Percentiles rank a stretch among this genome's conserved stretches.
Evolutionary conservation across 768 basidiomycete species (phyloP).

Genomic region (Galerina marginata): DNA sequence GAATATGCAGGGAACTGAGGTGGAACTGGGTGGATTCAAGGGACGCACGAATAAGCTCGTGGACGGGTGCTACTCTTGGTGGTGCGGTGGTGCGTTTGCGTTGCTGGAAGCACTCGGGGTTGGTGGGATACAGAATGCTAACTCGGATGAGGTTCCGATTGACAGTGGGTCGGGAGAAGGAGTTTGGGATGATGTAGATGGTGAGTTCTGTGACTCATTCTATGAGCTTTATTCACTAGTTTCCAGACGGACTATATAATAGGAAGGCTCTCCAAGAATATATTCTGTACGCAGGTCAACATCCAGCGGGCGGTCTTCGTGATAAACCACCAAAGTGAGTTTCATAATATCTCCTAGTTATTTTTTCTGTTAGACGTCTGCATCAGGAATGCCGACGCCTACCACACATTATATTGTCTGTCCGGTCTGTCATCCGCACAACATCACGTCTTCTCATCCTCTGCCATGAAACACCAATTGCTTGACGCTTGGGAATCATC

Average conservation of each 20-base stretch:
- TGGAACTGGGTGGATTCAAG: conserved; percentile 90
- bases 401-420: conserved; percentile 94
- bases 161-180: conserved; percentile 24
- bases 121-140: conserved; percentile 41
- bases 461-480: conserved; percentile 23
- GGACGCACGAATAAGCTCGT: conserved; percentile 98
- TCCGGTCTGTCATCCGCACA: conserved; percentile 90
- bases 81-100: conserved; percentile 90
- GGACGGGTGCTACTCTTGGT: conserved; percentile 99
- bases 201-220: conserved; percentile 28
- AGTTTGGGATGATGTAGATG: conserved; percentile 77
- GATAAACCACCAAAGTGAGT: conserved; percentile 95
- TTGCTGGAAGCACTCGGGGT: conserved; percentile 69
- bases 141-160: conserved; percentile 32
- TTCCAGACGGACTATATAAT: conserved; percentile 56
- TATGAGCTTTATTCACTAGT: neutral
- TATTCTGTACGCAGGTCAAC: conserved; percentile 85
- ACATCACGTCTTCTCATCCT: conserved; percentile 67
- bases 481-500: conserved; percentile 25
- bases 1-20: conserved; percentile 81
- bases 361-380: neutral
- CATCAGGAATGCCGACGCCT: conserved; percentile 82
- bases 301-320: conserved; percentile 82
- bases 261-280: conserved; percentile 84
- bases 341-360: neutral